phyloP scores from a whole-genome alignment of 2,329 filamentous ascomycete genomes.

The Pseudocercospora cruenta region DNA sequence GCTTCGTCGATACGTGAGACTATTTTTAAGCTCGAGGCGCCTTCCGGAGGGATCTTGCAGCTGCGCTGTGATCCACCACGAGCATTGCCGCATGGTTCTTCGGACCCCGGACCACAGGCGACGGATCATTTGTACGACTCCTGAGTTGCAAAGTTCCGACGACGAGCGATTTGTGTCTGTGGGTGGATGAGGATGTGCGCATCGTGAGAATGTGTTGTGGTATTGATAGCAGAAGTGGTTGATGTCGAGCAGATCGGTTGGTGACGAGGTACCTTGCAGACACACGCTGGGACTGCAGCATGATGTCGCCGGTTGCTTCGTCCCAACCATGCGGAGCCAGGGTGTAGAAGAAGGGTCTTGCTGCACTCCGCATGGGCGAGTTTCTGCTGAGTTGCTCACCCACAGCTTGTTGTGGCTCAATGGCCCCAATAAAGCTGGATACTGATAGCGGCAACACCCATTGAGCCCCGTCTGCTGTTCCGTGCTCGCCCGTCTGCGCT shows the following conservation, averaged over 20 bases:
- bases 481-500: constrained; percentile 15
- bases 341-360: constrained; percentile 15
- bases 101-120: constrained; percentile 11
- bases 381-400: constrained; percentile 25
- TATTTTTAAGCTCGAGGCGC: constrained; percentile 18
- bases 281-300: constrained; percentile 14
- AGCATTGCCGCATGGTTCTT: constrained; percentile 12
- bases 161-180: constrained; percentile 1
- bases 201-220: background rate
- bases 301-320: constrained; percentile 16
- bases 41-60: constrained; percentile 3
- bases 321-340: constrained; percentile 22
- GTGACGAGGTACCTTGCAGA: constrained; percentile 18
- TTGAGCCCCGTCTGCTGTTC: constrained; percentile 2
- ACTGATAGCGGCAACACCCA: constrained; percentile 9
- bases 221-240: background rate
- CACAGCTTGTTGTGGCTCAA: constrained; percentile 21
- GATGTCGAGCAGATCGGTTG: constrained; percentile 16
- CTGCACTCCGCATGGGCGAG: constrained; percentile 26
- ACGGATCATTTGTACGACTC: background rate
- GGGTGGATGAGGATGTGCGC: background rate
- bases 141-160: background rate
- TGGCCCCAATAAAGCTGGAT: constrained; percentile 10
- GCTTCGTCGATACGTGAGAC: background rate
- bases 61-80: background rate